Base-by-base conservation (phyloP, 441 rosid genomes). In the Syzygium syzygioides region DNA sequence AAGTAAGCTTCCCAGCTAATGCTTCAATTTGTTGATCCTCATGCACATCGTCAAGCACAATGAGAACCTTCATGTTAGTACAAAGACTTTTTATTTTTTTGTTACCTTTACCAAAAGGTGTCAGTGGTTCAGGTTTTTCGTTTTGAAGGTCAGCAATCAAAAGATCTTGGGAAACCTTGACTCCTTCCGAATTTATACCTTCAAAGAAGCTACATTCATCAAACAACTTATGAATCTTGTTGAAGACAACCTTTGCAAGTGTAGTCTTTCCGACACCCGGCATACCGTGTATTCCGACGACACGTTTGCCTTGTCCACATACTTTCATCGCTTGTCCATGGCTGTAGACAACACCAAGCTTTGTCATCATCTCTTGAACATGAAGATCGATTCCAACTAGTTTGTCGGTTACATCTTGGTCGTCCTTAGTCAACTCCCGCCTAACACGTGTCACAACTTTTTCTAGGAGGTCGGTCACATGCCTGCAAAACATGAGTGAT, bases 1-100 rank as follows among this genome's bases (percentile, higher is more conserved):
- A 34, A 37, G 6, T 0, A 4, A 34, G 8, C 2, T 4, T 0
- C 1, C 4, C 79, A 5, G 0, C 14, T 1, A 68, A 9, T 19
- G 0, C 48, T 34, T 68, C 0, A 0, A 68, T 34, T 19, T 68
- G 79, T 5, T 34, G 0, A 34, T 0, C 2, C 0, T 10, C 1
- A 10, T 0, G 50, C 28, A 68, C 79, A 68, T 19, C 9, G 0
- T 68, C 79, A 5, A 68, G 26, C 28, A 68, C 79, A 19, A 68
- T 19, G 8, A 68, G 79, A 10, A 34, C 79, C 26, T 68, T 68
- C 26, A 1, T 34, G 0, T 1, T 34, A 4, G 0, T 0, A 18
- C 18, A 68, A 0, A 4, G 45, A 8, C 0, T 0, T 34, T 0
- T 0, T 0, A 68, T 34, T 0, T 1, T 3, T 14, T 14, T 0